A percentile compares a stretch with the other conserved stretches of the same genome.
Conservation (phyloP, 2,329 filamentous ascomycete species). For the Penicillium thymicola region DNA sequence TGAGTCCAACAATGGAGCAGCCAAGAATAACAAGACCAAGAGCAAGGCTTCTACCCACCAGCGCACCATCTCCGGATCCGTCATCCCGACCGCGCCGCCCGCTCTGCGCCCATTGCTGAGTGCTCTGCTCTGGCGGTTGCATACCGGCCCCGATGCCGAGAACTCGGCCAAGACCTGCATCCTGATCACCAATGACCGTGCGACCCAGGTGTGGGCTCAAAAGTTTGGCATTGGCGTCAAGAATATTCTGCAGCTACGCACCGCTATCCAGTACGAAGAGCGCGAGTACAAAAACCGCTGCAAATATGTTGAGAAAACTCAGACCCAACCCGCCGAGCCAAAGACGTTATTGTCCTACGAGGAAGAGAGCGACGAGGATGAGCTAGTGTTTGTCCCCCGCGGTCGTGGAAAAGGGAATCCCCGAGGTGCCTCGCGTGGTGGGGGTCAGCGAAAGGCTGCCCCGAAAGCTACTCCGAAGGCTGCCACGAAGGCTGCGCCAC, state of each 20-base stretch:
- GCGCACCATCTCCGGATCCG: slow-evolving; percentile 33
- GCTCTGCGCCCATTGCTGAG: slow-evolving; percentile 44
- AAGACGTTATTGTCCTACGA: slow-evolving; percentile 48
- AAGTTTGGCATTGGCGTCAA: slow-evolving; percentile 48
- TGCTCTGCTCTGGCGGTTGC: slow-evolving; percentile 46
- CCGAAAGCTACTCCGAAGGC: slow-evolving; percentile 34
- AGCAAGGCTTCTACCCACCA: slow-evolving; percentile 26
- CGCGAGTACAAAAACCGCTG: slow-evolving; percentile 45
- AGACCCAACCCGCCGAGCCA: slow-evolving; percentile 33
- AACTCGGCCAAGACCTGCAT: slow-evolving; percentile 39
- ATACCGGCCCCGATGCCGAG: slow-evolving; percentile 33
- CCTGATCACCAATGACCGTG: slow-evolving; percentile 45
- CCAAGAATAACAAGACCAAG: slow-evolving; percentile 23
- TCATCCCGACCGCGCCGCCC: slow-evolving; percentile 38
- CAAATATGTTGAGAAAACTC: slow-evolving; percentile 46
- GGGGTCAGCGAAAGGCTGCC: slow-evolving; percentile 30
- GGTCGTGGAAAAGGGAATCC: slow-evolving; percentile 37
- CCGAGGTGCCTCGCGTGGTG: slow-evolving; percentile 27
- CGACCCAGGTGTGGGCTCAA: slow-evolving; percentile 45
- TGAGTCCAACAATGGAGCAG: slow-evolving; percentile 20
- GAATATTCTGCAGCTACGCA: slow-evolving; percentile 48
- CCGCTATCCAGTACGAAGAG: slow-evolving; percentile 47
- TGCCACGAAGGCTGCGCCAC: slow-evolving; percentile 19
- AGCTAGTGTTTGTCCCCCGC: slow-evolving; percentile 47
- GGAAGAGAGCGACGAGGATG: slow-evolving; percentile 49